phyloP scores from a whole-genome alignment of 345 rosid genomes.

The Salix koriyanagi region DNA sequence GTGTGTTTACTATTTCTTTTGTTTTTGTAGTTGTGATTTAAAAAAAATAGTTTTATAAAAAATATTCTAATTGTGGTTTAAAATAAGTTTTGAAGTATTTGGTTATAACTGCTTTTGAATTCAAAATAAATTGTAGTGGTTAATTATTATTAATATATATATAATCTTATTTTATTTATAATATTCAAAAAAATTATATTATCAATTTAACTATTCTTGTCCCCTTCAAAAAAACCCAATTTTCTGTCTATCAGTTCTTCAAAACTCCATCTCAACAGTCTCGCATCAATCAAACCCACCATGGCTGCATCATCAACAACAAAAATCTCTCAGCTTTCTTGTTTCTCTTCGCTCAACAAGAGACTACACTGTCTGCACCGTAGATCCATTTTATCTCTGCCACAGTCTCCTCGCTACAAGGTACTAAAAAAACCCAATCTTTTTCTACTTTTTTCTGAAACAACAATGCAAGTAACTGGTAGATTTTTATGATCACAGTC shows the following conservation, averaged over 20 bases:
- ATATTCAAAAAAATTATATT: no score
- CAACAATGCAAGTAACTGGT: no score
- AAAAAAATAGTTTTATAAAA: no score
- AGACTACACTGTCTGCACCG: constrained; percentile 33
- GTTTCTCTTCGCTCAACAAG: constrained; percentile 56
- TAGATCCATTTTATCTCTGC: constrained; percentile 21
- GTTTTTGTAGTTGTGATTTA: no score
- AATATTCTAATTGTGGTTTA: no score
- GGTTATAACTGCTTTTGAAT: no score
- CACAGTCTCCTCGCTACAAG: constrained; percentile 33
- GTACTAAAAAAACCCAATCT: constrained; percentile 18
- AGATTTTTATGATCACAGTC: constrained; percentile 26
- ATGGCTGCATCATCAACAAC: constrained; percentile 25
- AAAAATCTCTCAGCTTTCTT: constrained; percentile 53
- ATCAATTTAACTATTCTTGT: no score
- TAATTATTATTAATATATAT: no score
- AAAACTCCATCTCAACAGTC: background rate
- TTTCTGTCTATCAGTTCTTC: background rate
- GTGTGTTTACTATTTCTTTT: no score
- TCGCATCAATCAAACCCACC: background rate
- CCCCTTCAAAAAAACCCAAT: background rate
- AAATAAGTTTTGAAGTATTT: no score
- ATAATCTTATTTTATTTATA: no score
- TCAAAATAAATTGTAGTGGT: no score
- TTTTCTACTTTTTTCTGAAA: background rate